Evolutionary conservation across 1,284 basidiomycete genomes (phyloP).

Genomic region (Porodaedalea pini): DNA sequence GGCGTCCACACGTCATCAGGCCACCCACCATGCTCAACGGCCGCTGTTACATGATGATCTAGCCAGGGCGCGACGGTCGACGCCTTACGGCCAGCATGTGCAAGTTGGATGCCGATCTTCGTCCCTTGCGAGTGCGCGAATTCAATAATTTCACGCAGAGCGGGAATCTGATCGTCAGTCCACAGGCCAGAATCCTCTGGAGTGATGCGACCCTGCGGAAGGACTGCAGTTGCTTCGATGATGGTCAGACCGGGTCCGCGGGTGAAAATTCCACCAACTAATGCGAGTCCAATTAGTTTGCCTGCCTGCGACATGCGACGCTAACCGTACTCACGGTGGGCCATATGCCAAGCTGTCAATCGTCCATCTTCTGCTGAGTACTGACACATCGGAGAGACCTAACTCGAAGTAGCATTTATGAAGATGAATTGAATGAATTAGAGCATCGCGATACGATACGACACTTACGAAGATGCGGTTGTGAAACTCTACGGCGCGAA

Average conservation of each 20-base stretch:
- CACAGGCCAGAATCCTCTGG: constrained; percentile 49
- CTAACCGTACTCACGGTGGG: constrained; percentile 38
- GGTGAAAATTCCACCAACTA: constrained; percentile 47
- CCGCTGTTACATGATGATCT: not conserved
- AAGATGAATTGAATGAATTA: not conserved
- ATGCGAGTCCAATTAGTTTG: not conserved
- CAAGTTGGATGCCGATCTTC: constrained; percentile 57
- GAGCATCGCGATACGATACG: too few species aligned
- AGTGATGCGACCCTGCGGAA: constrained; percentile 61
- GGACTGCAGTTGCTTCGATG: constrained; percentile 54
- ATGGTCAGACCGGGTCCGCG: constrained; percentile 52
- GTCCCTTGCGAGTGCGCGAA: constrained; percentile 48
- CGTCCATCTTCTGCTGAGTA: constrained; percentile 61
- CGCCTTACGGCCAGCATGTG: constrained; percentile 62
- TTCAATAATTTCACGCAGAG: constrained; percentile 52
- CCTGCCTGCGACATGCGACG: not conserved
- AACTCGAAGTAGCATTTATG: not conserved
- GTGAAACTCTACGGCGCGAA: constrained; percentile 44
- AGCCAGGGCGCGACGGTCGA: constrained; percentile 48
- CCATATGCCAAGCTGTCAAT: constrained; percentile 49
- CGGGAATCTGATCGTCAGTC: constrained; percentile 51
- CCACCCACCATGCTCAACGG: constrained; percentile 44
- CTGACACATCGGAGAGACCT: constrained; percentile 52
- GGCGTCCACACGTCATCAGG: constrained; percentile 40
- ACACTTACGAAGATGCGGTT: constrained; percentile 37